These are phyloP conservation scores for Pseudopyricularia cyperi DNA, from an alignment of 2,329 filamentous ascomycete genomes.

Conservation along the genomic window DNA sequence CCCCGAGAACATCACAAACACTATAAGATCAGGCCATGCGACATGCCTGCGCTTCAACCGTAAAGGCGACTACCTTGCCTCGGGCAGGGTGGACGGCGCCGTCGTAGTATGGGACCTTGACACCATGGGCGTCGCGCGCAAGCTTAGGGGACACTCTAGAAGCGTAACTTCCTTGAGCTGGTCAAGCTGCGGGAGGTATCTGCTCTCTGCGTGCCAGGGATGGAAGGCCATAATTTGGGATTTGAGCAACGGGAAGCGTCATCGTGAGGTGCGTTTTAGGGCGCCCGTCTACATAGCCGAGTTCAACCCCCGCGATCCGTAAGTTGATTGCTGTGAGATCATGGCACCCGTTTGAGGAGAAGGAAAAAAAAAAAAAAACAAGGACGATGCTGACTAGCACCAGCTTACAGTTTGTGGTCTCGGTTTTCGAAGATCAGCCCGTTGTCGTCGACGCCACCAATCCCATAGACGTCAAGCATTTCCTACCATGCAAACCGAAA, in stretches of 20 bases:
- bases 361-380: background rate
- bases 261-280: conserved; percentile 80
- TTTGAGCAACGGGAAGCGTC: conserved; percentile 52
- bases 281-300: conserved; percentile 94
- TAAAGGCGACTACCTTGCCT: conserved; percentile 86
- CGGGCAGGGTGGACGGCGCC: conserved; percentile 84
- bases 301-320: conserved; percentile 84
- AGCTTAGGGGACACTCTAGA: conserved; percentile 82
- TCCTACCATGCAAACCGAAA: conserved; percentile 70
- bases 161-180: conserved; percentile 93
- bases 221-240: conserved; percentile 98
- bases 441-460: conserved; percentile 71
- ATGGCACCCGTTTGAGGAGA: background rate
- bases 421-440: conserved; percentile 86
- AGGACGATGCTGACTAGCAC: background rate
- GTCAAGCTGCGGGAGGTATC: conserved; percentile 82
- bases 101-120: conserved; percentile 96
- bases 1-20: conserved; percentile 78
- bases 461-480: conserved; percentile 57
- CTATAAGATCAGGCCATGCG: conserved; percentile 60
- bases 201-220: conserved; percentile 86
- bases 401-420: conserved; percentile 75
- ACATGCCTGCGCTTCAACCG: conserved; percentile 77
- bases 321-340: conserved; percentile 16
- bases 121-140: conserved; percentile 91